Conservation (phyloP, 441 rosid species). For the Omphalea diandra region DNA sequence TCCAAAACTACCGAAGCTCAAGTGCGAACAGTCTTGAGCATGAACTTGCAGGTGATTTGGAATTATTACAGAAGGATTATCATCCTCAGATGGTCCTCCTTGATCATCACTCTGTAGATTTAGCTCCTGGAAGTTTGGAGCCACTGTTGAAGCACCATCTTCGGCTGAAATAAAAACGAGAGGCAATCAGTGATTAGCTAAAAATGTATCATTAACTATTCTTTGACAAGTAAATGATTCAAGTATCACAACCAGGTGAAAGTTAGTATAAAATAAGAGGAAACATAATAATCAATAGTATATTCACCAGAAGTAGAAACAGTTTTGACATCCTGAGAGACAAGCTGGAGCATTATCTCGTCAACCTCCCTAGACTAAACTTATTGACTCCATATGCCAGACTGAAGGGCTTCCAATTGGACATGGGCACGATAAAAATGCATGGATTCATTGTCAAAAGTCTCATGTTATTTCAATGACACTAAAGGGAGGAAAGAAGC, state of each 20-base stretch:
- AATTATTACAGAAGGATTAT: constrained; percentile 75
- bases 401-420: not conserved
- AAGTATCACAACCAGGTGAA: not conserved
- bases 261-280: not conserved
- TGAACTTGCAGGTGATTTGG: constrained; percentile 93
- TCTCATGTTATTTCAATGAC: not conserved
- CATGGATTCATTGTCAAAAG: not conserved
- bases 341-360: not conserved
- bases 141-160: constrained; percentile 53
- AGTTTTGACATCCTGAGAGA: not conserved
- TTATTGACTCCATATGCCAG: not conserved
- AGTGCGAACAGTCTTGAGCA: constrained; percentile 75
- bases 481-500: not conserved
- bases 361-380: not conserved
- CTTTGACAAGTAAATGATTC: not conserved
- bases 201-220: not conserved
- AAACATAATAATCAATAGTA: not conserved
- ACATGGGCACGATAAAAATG: not conserved
- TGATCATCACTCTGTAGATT: constrained; percentile 54
- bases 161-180: constrained; percentile 48
- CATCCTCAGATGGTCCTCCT: constrained; percentile 53
- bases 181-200: not conserved
- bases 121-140: constrained; percentile 62
- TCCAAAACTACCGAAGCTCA: constrained; percentile 98
- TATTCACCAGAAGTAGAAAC: not conserved